Evolutionary conservation across 805 yeast species (phyloP), one percentile per base, ranked within the genome.

Genomic region (Saturnispora besseyi): DNA sequence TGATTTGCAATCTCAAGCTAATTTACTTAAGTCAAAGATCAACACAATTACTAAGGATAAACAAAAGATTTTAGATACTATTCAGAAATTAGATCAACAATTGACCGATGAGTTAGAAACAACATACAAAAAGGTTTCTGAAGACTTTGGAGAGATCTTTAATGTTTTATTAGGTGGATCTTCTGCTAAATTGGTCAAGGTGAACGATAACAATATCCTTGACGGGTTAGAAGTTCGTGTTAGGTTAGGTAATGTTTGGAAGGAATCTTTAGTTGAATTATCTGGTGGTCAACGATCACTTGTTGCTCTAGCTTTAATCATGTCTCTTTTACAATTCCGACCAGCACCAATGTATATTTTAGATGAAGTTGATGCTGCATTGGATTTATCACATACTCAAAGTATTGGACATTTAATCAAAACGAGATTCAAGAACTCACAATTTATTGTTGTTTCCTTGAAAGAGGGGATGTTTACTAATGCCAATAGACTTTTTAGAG

Each of bases 281-380:
- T 87, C 96, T 6, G 99, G 99, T 50, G 99, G 99, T 18, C 99
- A 93, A 66, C 70, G 98, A 57, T 93, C 98, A 1, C 76, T 95
- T 55, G 87, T 91, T 55, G 99, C 99, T 0, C 70, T 93, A 50
- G 87, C 98, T 3, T 72, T 91, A 58, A 93, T 93, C 58, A 77
- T 91, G 80, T 96, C 98, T 0, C 72, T 93, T 53, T 71, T 93
- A 45, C 96, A 89, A 65, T 91, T 86, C 72, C 87, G 89, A 64
- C 99, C 99, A 5, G 99, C 99, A 1, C 99, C 99, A 7, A 87
- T 93, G 96, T 93, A 93, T 62, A 91, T 93, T 57, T 71, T 93
- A 51, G 99, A 93, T 68, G 99, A 93, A 69, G 97, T 93, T 36
- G 99, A 93, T 70, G 99, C 99, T 1, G 99, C 99, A 1, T 75